Evolutionary conservation across 345 rosid species (phyloP), one percentile per base, ranked within the genome.

Genomic region (Populus alba): DNA sequence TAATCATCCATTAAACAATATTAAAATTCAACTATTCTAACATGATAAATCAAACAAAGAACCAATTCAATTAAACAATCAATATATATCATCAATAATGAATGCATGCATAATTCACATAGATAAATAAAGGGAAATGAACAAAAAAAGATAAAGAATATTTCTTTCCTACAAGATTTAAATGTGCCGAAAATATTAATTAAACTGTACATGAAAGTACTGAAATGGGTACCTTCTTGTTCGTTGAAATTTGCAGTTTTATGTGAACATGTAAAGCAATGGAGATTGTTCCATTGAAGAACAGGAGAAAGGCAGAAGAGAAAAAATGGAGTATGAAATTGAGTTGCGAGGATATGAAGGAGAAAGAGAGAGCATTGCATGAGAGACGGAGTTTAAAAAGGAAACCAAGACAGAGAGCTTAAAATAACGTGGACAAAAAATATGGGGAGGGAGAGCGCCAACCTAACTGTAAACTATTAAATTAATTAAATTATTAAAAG

Each of bases 321-420:
- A 53, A 74, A 77, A 61, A 82, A 27, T 57, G 70, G 68, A 81
- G 66, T 57, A 55, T 13, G 79, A 66, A 38, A 11, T 68, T 72
- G 74, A 33, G 73, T 49, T 33, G 0, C 8, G 75, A 61, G 16
- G 29, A 25, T 20, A 9, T 9, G 77, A 67, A 35, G 39, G 82
- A 66, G 73, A 75, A 76, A 55, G 71, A 47, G 78, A 70, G 72
- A 75, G 80, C 83, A 76, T 80, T 80, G 86, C 79, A 80, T 81
- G 72, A 77, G 74, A 53, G 3, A 35, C 71, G 76, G 76, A 71
- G 68, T 43, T 70, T 22, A 43, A 41, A 39, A 43, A n/a, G 53
- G 27, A 35, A 38, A 31, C 9, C 16, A 31, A 31, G 74, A 73
- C 41, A 9, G 62, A 47, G 78, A 66, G 47, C 81, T 83, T 77